A percentile compares a stretch with the other conserved stretches of the same genome.
Conservation (phyloP, 495 filamentous ascomycete species). For the Podospora pseudocomata region DNA sequence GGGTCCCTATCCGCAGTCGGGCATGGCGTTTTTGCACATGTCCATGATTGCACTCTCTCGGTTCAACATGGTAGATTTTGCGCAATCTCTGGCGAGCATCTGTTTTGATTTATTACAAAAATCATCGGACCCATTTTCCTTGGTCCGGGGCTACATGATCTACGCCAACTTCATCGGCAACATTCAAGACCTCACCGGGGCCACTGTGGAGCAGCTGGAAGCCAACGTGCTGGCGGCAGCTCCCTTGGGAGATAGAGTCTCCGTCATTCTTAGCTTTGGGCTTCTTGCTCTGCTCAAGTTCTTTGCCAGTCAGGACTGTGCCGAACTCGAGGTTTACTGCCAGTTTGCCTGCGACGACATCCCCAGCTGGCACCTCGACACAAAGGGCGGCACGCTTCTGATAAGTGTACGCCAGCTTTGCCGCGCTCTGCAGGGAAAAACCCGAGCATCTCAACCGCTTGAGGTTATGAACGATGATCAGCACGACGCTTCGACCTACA, state of each 20-base stretch:
- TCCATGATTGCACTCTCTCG: slow-evolving; percentile 68
- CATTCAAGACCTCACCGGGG: slow-evolving; percentile 58
- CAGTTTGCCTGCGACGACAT: slow-evolving; percentile 72
- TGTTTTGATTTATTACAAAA: slow-evolving; percentile 64
- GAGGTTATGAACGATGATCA: slow-evolving; percentile 68
- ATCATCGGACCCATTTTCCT: slow-evolving; percentile 64
- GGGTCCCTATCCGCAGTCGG: slow-evolving; percentile 68
- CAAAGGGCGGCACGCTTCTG: slow-evolving; percentile 73
- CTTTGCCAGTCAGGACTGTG: slow-evolving; percentile 69
- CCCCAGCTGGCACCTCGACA: slow-evolving; percentile 67
- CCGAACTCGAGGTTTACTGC: slow-evolving; percentile 71
- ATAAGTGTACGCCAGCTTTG: slow-evolving; percentile 68
- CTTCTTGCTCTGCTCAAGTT: slow-evolving; percentile 67
- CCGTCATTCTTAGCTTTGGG: slow-evolving; percentile 70
- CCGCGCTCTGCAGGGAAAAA: slow-evolving; percentile 82
- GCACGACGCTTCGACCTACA: slow-evolving; percentile 62
- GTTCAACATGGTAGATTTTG: slow-evolving; percentile 69
- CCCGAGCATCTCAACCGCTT: slow-evolving; percentile 51
- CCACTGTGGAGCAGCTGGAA: slow-evolving; percentile 60
- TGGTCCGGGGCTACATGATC: slow-evolving; percentile 66
- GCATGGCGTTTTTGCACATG: slow-evolving; percentile 71
- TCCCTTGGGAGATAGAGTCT: slow-evolving; percentile 67
- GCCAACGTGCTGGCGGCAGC: slow-evolving; percentile 67
- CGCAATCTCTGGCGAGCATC: slow-evolving; percentile 58
- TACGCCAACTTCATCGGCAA: slow-evolving; percentile 74